A percentile compares a stretch with the other conserved stretches of the same genome.
Evolutionary conservation across 768 basidiomycete species (phyloP).

Genomic region (Plicaturopsis crispa): DNA sequence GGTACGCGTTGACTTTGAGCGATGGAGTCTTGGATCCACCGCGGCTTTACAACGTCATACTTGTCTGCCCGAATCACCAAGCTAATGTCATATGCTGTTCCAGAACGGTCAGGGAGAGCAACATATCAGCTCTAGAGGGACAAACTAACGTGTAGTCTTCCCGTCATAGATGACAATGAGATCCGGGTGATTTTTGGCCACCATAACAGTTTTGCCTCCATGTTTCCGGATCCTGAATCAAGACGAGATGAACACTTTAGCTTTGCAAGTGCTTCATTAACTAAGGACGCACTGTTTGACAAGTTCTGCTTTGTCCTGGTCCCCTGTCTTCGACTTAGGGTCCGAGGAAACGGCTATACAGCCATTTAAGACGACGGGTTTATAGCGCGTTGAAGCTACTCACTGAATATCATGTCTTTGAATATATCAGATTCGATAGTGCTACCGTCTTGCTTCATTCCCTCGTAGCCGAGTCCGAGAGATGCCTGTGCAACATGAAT

Average conservation of each 20-base stretch:
- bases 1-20: constrained; percentile 46
- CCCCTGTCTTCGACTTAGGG: constrained; percentile 59
- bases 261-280: background rate
- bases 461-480: constrained; percentile 60
- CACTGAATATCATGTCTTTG: constrained; percentile 73
- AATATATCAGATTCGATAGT: constrained; percentile 61
- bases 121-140: constrained; percentile 1
- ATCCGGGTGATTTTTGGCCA: constrained; percentile 45
- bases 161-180: constrained; percentile 65
- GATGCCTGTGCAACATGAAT: constrained; percentile 29
- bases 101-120: constrained; percentile 1
- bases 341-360: constrained; percentile 67
- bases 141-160: constrained; percentile 50
- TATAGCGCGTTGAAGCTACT: constrained; percentile 16
- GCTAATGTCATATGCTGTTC: constrained; percentile 62
- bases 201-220: constrained; percentile 60
- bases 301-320: constrained; percentile 63
- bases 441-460: constrained; percentile 54
- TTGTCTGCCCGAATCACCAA: constrained; percentile 62
- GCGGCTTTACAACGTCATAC: constrained; percentile 68
- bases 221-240: constrained; percentile 57
- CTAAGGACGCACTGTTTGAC: constrained; percentile 47
- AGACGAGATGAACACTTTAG: constrained; percentile 1
- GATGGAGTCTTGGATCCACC: constrained; percentile 82
- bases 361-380: background rate